Evolutionary conservation across 495 filamentous ascomycete genomes (phyloP), one percentile per base, ranked within the genome.

Genomic region (Hypomontagnella submonticulosa): DNA sequence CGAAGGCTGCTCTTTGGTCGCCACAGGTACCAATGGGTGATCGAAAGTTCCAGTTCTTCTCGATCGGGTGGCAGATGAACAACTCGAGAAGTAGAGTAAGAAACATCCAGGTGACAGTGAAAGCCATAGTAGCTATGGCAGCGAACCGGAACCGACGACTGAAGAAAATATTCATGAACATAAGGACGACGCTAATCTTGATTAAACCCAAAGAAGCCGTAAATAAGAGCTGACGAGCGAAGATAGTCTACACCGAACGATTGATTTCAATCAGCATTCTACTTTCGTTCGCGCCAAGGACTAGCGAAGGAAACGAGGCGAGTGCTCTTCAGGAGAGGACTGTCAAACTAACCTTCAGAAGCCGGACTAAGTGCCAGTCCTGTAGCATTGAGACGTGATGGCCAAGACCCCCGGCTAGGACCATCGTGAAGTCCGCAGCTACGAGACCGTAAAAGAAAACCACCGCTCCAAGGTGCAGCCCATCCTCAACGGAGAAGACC

Each of bases 91-190:
- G 37, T n/a, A 66, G 23, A 19, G 37, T 19, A 11, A 58, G n/a
- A n/a, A 60, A 16, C 46, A 70, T 46, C 62, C 67, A 70, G 27
- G 27, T 30, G 4, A 70, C 36, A 3, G 67, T 66, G 20, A 70
- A 44, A 38, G 20, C 47, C 5, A 66, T 49, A 15, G 23, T 36
- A 4, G 47, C 57, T 36, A 52, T 56, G 0, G 61, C 55, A 13
- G 40, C 57, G 15, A 62, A n/a, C 32, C 38, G 57, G 41, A 52
- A 64, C 4, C 46, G 47, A 5, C 20, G 40, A 30, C 12, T 53
- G 44, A 65, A 58, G 61, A 70, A 66, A 16, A 65, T 52, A 16
- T 62, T 61, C 48, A 62, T 70, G 16, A 70, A 59, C 61, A 66
- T 66, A 6, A 70, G 47, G 27, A 70, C 57, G 41, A 61, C 52